Evolutionary conservation across 345 rosid species (phyloP).

Genomic region (Hypericum perforatum): DNA sequence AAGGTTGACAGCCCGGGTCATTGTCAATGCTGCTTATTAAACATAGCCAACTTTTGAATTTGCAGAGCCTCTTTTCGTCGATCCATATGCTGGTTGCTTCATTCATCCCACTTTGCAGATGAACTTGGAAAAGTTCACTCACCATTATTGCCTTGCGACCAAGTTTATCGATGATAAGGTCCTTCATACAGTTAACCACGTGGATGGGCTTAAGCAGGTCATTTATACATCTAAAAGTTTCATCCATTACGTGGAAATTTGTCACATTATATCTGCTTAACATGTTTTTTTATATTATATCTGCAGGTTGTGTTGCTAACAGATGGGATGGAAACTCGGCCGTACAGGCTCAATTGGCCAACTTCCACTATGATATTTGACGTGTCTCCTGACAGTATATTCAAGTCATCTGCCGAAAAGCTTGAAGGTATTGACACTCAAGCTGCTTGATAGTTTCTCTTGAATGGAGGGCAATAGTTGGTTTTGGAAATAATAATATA

Average conservation of each 20-base stretch:
- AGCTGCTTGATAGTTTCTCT: not conserved
- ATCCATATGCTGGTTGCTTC: slow-evolving; percentile 81
- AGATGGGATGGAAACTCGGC: slow-evolving; percentile 94
- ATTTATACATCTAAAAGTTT: not conserved
- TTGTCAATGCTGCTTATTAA: too few species aligned
- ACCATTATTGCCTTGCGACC: slow-evolving; percentile 68
- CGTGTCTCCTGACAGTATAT: slow-evolving; percentile 56
- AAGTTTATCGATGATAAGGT: slow-evolving; percentile 78
- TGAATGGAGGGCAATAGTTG: not conserved
- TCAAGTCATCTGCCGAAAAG: slow-evolving; percentile 40
- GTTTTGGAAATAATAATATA: not conserved
- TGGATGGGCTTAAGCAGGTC: slow-evolving; percentile 83
- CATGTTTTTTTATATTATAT: slow-evolving; percentile 7
- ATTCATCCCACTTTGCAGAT: slow-evolving; percentile 34
- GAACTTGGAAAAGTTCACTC: slow-evolving; percentile 32
- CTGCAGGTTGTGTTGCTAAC: slow-evolving; percentile 79
- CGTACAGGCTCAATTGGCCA: slow-evolving; percentile 88
- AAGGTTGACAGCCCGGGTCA: too few species aligned
- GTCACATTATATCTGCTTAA: slow-evolving; percentile 4
- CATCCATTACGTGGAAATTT: slow-evolving; percentile 3
- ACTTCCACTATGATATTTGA: slow-evolving; percentile 72
- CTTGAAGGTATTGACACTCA: slow-evolving; percentile 46
- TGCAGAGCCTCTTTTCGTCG: slow-evolving; percentile 77
- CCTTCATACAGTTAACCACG: slow-evolving; percentile 41
- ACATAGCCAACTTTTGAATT: slow-evolving; percentile 2